Evolutionary conservation across 805 yeast species (phyloP), one percentile per base, ranked within the genome.

Genomic region (Wickerhamiella qilinensis): DNA sequence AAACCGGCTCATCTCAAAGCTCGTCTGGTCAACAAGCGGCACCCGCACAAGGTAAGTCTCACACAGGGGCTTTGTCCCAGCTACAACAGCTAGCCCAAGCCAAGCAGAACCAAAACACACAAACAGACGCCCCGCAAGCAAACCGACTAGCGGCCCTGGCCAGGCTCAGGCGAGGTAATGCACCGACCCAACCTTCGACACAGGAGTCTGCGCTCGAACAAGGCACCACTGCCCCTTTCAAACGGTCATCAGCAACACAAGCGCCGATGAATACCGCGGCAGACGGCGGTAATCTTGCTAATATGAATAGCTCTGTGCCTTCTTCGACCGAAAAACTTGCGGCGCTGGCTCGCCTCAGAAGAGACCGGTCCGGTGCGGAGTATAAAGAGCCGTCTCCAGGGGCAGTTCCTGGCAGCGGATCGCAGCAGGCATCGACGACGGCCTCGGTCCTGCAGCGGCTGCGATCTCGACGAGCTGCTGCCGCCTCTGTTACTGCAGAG

Each of bases 31-130:
- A 27, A 3, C 24, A 4, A 15, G 20, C 20, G 12, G 19, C 18
- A 9, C 21, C 37, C 9, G 14, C 50, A 27, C 30, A 45, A 40
- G 52, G 52, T 49, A 49, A 49, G 53, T 45, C 20, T 9, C 24
- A 5, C 19, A 17, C 33, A 4, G 20, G 19, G 7, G 20, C 9
- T 11, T n/a, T 32, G 35, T 31, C 39, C 21, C 31, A 36, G 29
- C 31, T 39, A 25, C 42, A 39, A 21, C 24, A 16, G 35, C 30
- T 36, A 17, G 42, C 42, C 15, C 36, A 24, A 18, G 35, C 25
- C 18, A 35, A 35, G 42, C 33, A 31, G 14, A 8, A 16, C 8
- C 31, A 28, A 28, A 28, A 15, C 31, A 14, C 15, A 16, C 24
- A 27, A 14, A 31, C 25, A 14, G 33, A 28, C 14, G 30, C 22